Percentiles rank a stretch among this genome's conserved stretches.
Evolutionary conservation across 1,139 yeast species (phyloP).

Genomic region (Hemisphaericaspora xylanilytica): DNA sequence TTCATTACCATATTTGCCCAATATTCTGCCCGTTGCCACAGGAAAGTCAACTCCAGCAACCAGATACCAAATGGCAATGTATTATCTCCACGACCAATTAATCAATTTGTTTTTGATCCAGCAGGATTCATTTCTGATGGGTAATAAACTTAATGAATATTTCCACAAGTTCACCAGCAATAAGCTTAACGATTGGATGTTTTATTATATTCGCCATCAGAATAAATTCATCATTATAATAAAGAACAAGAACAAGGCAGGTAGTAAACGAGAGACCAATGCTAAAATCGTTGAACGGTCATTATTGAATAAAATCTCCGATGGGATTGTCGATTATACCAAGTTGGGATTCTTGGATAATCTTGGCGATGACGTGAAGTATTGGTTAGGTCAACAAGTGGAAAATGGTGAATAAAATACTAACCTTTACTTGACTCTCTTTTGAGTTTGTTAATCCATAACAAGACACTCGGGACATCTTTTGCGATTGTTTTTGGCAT

Average conservation of each 20-base stretch:
- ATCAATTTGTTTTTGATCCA: conserved; percentile 31
- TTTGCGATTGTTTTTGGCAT: conserved; percentile 58
- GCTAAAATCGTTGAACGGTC: conserved; percentile 11
- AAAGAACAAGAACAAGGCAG: conserved; percentile 30
- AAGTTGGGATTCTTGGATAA: conserved; percentile 42
- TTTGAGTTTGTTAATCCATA: conserved; percentile 34
- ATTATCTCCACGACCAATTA: conserved; percentile 41
- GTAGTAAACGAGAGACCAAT: conserved; percentile 10
- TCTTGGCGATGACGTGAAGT: conserved; percentile 44
- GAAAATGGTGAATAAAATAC: not conserved
- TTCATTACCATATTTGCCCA: conserved; percentile 40
- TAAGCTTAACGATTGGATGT: conserved; percentile 44
- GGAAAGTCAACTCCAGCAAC: not conserved
- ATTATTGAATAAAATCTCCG: conserved; percentile 18
- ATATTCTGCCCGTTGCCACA: conserved; percentile 13
- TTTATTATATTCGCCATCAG: conserved; percentile 36
- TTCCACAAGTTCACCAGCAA: conserved; percentile 45
- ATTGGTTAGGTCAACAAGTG: conserved; percentile 31
- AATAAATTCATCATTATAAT: conserved; percentile 35
- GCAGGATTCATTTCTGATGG: conserved; percentile 20
- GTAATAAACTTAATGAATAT: conserved; percentile 29
- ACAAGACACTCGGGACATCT: conserved; percentile 64
- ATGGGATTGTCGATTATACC: conserved; percentile 26
- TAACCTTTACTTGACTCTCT: not conserved
- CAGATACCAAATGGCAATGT: conserved; percentile 29